A percentile compares a stretch with the other conserved stretches of the same genome.
phyloP scores from a whole-genome alignment of 164 flowering plant genomes.

The Vitis cinerea region DNA sequence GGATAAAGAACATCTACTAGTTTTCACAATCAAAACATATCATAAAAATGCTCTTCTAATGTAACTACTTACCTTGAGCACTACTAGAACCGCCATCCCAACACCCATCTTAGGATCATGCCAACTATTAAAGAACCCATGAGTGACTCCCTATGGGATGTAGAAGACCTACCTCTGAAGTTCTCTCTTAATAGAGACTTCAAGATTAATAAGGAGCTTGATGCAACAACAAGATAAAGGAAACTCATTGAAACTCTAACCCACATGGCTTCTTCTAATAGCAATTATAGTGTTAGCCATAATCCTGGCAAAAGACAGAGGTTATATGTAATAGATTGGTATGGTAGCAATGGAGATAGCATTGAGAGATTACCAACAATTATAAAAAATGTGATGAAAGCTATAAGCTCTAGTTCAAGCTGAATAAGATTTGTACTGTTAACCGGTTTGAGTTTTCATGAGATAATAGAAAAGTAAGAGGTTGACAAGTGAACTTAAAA shows the following conservation, averaged over 20 bases:
- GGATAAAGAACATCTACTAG: slow-evolving; percentile 65
- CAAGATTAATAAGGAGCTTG: slow-evolving; percentile 55
- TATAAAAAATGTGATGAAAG: slow-evolving; percentile 41
- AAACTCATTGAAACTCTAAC: slow-evolving; percentile 54
- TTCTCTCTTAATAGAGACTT: slow-evolving; percentile 67
- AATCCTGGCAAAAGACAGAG: slow-evolving; percentile 61
- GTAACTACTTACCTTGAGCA: slow-evolving; percentile 70
- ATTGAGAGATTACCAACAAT: slow-evolving; percentile 28
- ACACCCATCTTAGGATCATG: slow-evolving; percentile 44
- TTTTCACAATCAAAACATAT: slow-evolving; percentile 80
- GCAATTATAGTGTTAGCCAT: slow-evolving; percentile 25
- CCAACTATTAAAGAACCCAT: slow-evolving; percentile 62
- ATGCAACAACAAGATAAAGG: slow-evolving; percentile 44
- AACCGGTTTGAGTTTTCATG: slow-evolving; percentile 57
- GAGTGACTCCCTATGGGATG: slow-evolving; percentile 72
- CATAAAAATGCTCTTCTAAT: slow-evolving; percentile 22
- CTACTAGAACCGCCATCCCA: slow-evolving; percentile 67
- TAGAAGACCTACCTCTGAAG: slow-evolving; percentile 69
- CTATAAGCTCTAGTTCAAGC: slow-evolving; percentile 26
- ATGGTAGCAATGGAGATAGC: slow-evolving; percentile 28
- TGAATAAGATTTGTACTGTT: slow-evolving; percentile 49
- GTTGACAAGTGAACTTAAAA: slow-evolving; percentile 39
- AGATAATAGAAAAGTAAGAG: slow-evolving; percentile 45
- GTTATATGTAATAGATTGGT: slow-evolving; percentile 67
- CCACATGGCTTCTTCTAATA: slow-evolving; percentile 23